Percentiles rank a stretch among this genome's conserved stretches.
Evolutionary conservation across 1,139 yeast genomes (phyloP).

Genomic region (Saccharomycopsis hybrid): DNA sequence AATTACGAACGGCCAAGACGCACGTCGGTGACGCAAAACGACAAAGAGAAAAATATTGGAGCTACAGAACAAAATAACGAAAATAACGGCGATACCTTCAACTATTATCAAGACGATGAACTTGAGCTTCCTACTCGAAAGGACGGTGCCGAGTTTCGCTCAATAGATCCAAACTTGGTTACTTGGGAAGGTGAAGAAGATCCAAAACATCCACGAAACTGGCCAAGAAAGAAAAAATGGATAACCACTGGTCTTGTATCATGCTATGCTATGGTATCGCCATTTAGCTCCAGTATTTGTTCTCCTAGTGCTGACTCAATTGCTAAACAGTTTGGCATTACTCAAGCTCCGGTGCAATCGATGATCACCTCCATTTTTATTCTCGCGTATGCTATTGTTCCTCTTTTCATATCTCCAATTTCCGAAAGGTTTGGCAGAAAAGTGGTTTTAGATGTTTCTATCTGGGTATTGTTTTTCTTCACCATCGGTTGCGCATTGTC

Average conservation of each 20-base stretch:
- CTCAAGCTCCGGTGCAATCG: slow-evolving; percentile 32
- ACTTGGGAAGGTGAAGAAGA: slow-evolving; percentile 62
- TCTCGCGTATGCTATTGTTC: slow-evolving; percentile 58
- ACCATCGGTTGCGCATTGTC: slow-evolving; percentile 36
- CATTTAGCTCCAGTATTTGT: slow-evolving; percentile 4
- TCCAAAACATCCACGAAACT: slow-evolving; percentile 55
- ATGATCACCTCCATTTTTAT: slow-evolving; percentile 53
- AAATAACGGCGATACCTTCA: neutral
- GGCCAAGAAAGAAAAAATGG: slow-evolving; percentile 40
- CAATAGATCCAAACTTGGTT: slow-evolving; percentile 54
- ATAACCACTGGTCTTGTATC: slow-evolving; percentile 31
- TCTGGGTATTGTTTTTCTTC: slow-evolving; percentile 39
- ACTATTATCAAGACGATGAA: neutral
- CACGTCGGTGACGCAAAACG: no score
- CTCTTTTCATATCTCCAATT: slow-evolving; percentile 53
- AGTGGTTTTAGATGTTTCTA: slow-evolving; percentile 44
- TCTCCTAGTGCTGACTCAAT: slow-evolving; percentile 40
- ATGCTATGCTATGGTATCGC: slow-evolving; percentile 6
- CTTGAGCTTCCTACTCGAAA: slow-evolving; percentile 35
- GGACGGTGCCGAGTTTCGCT: slow-evolving; percentile 44
- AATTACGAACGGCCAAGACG: no score
- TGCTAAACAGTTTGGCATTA: slow-evolving; percentile 37
- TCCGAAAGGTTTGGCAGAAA: slow-evolving; percentile 55
- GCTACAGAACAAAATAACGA: no score
- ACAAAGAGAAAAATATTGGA: no score